Conservation (phyloP, 176 grass and related monocot genomes). For the Echinochloa phyllopogon region DNA sequence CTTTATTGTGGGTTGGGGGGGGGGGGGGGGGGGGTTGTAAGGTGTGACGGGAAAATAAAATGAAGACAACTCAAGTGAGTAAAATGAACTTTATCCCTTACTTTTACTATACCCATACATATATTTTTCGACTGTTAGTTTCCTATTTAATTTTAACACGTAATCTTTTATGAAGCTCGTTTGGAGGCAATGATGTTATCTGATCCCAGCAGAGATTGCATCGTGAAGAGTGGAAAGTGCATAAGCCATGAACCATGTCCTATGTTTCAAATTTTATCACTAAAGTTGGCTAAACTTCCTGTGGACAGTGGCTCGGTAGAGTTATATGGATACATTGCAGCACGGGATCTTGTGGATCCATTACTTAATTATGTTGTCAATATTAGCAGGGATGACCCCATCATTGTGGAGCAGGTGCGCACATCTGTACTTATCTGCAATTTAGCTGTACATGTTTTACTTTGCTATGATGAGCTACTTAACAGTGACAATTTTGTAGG, state of each 20-base stretch:
- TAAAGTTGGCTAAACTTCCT: background rate
- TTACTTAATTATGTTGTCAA: constrained; percentile 28
- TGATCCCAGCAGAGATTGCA: background rate
- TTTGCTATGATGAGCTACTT: no score
- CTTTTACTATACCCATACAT: background rate
- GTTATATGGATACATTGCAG: constrained; percentile 1
- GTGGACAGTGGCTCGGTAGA: background rate
- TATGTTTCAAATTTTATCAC: constrained; percentile 5
- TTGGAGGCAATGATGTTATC: constrained; percentile 8
- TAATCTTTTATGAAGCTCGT: background rate
- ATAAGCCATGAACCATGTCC: background rate
- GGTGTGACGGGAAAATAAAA: background rate
- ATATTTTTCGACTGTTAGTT: background rate
- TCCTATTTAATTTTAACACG: background rate
- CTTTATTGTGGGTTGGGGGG: no score
- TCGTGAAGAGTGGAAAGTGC: background rate
- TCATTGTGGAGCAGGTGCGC: constrained; percentile 8
- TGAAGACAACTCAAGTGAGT: background rate
- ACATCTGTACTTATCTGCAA: background rate
- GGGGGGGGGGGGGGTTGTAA: no score
- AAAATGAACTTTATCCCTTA: background rate
- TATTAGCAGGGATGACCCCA: constrained; percentile 8
- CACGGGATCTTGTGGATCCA: background rate
- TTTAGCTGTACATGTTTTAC: no score
- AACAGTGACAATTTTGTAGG: no score